phyloP scores from a whole-genome alignment of 257 asterid species.

The Solanum virginianum region DNA sequence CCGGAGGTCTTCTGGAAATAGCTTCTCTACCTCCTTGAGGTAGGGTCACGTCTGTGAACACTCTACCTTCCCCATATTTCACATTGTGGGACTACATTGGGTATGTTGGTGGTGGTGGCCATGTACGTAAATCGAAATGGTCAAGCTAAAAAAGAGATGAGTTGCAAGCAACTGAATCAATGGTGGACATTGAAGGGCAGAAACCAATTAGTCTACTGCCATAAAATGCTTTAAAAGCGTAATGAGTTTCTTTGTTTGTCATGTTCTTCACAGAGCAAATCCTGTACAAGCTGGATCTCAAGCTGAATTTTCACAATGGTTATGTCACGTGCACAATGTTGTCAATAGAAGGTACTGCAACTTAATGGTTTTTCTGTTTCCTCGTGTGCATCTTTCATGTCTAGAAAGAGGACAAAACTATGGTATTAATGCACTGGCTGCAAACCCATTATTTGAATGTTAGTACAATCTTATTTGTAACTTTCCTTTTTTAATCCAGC shows the following conservation, averaged over 20 bases:
- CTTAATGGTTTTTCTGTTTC: background rate
- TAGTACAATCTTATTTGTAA: background rate
- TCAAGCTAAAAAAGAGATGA: background rate
- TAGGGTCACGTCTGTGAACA: background rate
- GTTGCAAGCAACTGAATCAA: background rate
- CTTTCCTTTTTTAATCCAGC: background rate
- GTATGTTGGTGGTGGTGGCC: background rate
- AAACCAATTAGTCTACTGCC: background rate
- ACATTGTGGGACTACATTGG: background rate
- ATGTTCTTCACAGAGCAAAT: constrained; percentile 36
- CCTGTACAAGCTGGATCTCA: constrained; percentile 83
- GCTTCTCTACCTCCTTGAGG: background rate
- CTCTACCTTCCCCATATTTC: background rate
- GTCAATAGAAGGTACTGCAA: constrained; percentile 73
- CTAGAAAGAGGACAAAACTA: background rate
- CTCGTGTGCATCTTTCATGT: background rate
- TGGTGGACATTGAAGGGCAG: background rate
- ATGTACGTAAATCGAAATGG: background rate
- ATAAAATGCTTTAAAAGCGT: background rate
- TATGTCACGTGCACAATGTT: constrained; percentile 79
- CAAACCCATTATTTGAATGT: background rate
- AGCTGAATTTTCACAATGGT: constrained; percentile 71
- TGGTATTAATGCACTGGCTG: background rate
- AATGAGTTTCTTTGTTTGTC: background rate
- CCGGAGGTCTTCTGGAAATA: background rate